These are phyloP conservation scores for Leccinellum albellum DNA, from an alignment of 768 basidiomycete species.

Conservation along the genomic window DNA sequence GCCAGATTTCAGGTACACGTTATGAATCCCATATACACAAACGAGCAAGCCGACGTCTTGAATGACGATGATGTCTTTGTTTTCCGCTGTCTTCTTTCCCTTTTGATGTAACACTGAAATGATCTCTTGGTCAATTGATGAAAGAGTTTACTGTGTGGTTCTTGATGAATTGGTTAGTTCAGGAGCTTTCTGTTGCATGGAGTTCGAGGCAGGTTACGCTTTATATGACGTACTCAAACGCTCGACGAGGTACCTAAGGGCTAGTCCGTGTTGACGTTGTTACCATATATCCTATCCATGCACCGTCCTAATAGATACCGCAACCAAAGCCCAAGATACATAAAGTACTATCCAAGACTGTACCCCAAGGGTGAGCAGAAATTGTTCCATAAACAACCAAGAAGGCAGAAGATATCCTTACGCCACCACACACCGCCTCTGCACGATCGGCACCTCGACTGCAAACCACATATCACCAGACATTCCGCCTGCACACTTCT, in stretches of 20 bases:
- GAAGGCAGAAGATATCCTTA: neutral
- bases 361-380: neutral
- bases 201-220: too few relatives aligned
- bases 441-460: neutral
- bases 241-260: neutral
- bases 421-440: neutral
- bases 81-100: neutral
- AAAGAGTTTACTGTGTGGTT: neutral
- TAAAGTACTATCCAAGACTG: neutral
- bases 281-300: neutral
- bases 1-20: conserved; percentile 58
- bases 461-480: neutral
- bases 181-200: neutral
- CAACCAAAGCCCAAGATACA: too few relatives aligned
- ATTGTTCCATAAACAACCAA: neutral
- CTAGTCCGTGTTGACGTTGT: neutral
- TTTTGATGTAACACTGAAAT: neutral
- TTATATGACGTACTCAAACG: neutral
- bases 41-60: neutral
- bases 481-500: neutral
- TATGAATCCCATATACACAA: conserved; percentile 23
- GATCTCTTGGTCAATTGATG: too few relatives aligned
- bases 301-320: neutral
- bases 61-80: neutral
- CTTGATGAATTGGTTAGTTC: neutral